Base-by-base conservation (phyloP, 768 basidiomycete genomes). In the Cystobasidium onofrii region DNA sequence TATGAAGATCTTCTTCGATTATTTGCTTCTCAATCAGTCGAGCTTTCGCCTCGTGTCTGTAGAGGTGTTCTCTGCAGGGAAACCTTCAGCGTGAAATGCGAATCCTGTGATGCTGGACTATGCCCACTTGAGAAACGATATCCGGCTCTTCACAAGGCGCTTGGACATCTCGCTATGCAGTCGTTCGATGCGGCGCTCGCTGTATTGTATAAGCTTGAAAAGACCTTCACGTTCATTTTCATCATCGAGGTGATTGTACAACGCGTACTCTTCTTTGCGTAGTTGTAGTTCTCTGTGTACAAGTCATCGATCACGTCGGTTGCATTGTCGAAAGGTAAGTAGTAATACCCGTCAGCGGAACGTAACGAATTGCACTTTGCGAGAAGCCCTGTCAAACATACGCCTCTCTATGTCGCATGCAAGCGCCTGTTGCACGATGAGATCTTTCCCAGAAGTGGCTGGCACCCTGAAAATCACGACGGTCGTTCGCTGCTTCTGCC, bases 211-310 rank as follows among this genome's bases (percentile, higher is more conserved):
- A 25, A 64, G 63, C 34, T 41, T 39, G 43, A 64, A 46, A 7
- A 64, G 34, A 29, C 63, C 63, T 43, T 36, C 20, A 39, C 63
- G 63, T 18, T 41, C 63, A 36, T 64, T 39, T 2, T 39, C 63
- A 46, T 34, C 33, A 23, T 64, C 63, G 17, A 64, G 39, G 23
- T 64, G 63, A 29, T 64, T 64, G 63, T 64, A 64, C 2, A 64
- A 34, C 12, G 63, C 25, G n/a, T 64, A 64, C 6, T 64, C 63
- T 36, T 64, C 36, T 27, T 64, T 64, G 63, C 63, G 63, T 17
- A 64, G 20, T 2, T 9, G 15, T 3, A 64, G 33, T 6, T 64
- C 63, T 7, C 63, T 64, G 39, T 64, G 15, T 13, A 29, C 2
- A 20, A 50, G 46, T 50, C 46, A 50, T n/a, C 46, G 46, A 50